Percentiles rank a stretch among this genome's conserved stretches.
Evolutionary conservation across 2,329 filamentous ascomycete genomes (phyloP).

Genomic region (Claviceps sp.): DNA sequence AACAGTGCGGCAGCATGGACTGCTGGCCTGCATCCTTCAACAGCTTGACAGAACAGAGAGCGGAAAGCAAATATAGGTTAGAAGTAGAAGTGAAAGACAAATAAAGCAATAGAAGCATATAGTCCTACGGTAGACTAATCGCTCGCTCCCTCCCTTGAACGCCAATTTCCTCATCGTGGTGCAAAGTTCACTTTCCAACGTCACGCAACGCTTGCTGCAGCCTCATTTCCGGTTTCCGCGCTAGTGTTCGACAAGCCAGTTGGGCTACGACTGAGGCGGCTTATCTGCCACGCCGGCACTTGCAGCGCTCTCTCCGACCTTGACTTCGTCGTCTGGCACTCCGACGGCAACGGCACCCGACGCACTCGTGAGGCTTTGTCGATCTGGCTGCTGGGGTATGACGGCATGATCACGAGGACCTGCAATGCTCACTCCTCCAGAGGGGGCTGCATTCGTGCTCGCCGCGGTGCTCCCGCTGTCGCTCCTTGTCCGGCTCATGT

Average conservation of each 20-base stretch:
- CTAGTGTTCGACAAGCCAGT: background rate
- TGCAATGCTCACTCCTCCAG: conserved; percentile 29
- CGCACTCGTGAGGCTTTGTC: conserved; percentile 32
- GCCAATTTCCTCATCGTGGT: background rate
- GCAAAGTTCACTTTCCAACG: background rate
- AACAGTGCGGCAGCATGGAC: too few relatives aligned
- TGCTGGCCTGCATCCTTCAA: too few relatives aligned
- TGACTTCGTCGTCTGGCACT: conserved; percentile 45
- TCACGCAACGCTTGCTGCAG: background rate
- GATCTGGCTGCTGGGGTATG: conserved; percentile 18
- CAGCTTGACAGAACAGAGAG: too few relatives aligned
- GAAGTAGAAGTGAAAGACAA: background rate
- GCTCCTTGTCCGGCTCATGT: conserved; percentile 32
- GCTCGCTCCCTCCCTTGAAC: background rate
- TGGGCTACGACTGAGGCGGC: background rate
- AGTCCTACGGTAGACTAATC: background rate
- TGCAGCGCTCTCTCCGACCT: conserved; percentile 48
- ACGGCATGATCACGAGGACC: conserved; percentile 26
- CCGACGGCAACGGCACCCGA: conserved; percentile 35
- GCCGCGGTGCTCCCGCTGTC: conserved; percentile 41
- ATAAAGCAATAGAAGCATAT: background rate
- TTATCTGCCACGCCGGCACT: conserved; percentile 22
- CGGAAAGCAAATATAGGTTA: background rate
- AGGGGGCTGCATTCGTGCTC: conserved; percentile 28
- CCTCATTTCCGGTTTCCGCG: background rate